Conservation (phyloP, 768 basidiomycete species). For the Auriscalpium orientale region DNA sequence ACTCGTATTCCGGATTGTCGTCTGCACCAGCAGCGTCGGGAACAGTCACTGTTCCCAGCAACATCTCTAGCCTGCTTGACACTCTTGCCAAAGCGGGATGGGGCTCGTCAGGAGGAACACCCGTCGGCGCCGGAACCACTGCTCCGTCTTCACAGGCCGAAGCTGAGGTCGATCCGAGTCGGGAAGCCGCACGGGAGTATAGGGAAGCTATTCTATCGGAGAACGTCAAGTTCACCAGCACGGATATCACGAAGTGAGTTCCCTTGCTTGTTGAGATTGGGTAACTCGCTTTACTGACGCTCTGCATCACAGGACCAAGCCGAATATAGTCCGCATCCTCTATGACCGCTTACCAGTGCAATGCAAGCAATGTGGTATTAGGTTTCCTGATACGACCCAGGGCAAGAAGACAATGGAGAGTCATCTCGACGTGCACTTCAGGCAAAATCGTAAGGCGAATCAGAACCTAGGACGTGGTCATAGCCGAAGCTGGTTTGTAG, state of each 20-base stretch:
- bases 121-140: slow-evolving; percentile 40
- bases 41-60: slow-evolving; percentile 5
- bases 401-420: slow-evolving; percentile 77
- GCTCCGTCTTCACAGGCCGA: slow-evolving; percentile 23
- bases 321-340: slow-evolving; percentile 56
- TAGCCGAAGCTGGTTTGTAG: slow-evolving; percentile 84
- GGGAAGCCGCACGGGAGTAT: slow-evolving; percentile 50
- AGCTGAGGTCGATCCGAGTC: slow-evolving; percentile 31
- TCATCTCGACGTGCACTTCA: slow-evolving; percentile 96
- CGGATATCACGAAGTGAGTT: slow-evolving; percentile 67
- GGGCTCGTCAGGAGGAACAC: slow-evolving; percentile 47
- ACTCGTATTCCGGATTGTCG: not conserved
- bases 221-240: slow-evolving; percentile 51
- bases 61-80: slow-evolving; percentile 53
- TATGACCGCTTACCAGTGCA: slow-evolving; percentile 71
- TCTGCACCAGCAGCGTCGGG: not conserved
- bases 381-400: slow-evolving; percentile 64
- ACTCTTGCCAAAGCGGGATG: slow-evolving; percentile 77
- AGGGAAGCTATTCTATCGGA: slow-evolving; percentile 51
- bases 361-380: slow-evolving; percentile 91
- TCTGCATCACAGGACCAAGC: slow-evolving; percentile 44
- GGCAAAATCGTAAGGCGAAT: slow-evolving; percentile 79
- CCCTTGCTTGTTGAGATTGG: not conserved
- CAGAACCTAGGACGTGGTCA: slow-evolving; percentile 78
- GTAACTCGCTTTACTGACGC: not conserved